Conservation (phyloP, 345 rosid species). For the Eucalyptus polyanthemos region DNA sequence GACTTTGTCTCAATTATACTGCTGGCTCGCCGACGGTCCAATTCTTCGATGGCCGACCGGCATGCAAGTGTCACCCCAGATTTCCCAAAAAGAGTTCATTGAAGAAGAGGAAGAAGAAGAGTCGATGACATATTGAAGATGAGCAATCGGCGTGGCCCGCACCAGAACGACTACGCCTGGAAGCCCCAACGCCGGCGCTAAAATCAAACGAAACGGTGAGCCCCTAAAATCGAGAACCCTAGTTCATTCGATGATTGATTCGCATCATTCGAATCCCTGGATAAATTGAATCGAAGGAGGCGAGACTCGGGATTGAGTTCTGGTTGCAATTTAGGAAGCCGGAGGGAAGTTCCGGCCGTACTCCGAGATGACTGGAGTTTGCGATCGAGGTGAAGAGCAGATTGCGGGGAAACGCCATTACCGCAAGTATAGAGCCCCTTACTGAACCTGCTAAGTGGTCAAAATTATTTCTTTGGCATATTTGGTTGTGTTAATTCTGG, state of each 20-base stretch:
- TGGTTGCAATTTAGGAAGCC: constrained; percentile 17
- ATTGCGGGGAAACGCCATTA: constrained; percentile 86
- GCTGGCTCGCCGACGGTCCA: too few species aligned
- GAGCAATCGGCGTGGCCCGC: constrained; percentile 64
- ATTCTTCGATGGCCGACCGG: too few species aligned
- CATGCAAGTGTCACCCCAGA: too few species aligned
- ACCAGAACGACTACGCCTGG: constrained; percentile 72
- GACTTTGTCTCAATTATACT: too few species aligned
- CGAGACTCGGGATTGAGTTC: background rate
- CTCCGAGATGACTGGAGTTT: constrained; percentile 50
- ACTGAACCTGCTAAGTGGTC: constrained; percentile 80
- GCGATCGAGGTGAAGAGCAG: constrained; percentile 66
- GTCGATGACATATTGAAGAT: background rate
- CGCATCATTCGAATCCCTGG: too few species aligned
- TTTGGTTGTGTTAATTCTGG: background rate
- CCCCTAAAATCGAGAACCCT: too few species aligned
- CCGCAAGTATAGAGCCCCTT: constrained; percentile 71
- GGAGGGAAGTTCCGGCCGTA: constrained; percentile 57
- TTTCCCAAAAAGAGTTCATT: background rate
- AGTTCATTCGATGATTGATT: too few species aligned
- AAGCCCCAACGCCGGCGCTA: constrained; percentile 66
- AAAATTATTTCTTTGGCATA: background rate
- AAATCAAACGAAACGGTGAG: constrained; percentile 47
- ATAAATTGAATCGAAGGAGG: background rate
- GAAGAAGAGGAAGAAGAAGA: too few species aligned